These are phyloP conservation scores for Diaporthe ampelina DNA, from an alignment of 2,329 filamentous ascomycete genomes.

Conservation along the genomic window DNA sequence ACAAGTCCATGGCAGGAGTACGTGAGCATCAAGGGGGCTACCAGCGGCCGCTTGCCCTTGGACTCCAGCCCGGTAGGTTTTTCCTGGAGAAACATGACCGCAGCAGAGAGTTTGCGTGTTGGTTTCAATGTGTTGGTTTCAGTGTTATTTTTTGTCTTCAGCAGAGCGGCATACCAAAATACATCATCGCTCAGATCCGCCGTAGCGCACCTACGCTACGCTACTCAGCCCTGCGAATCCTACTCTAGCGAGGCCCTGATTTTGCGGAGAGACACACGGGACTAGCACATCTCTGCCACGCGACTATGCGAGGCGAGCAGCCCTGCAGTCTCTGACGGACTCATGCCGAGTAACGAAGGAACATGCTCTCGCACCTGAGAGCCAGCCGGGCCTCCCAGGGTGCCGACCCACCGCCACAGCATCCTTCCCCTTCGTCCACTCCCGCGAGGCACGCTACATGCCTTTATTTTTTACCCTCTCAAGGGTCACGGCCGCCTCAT, in stretches of 20 bases:
- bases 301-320: constrained; percentile 5
- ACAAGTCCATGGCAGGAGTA: constrained; percentile 1
- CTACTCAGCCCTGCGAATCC: constrained; percentile 32
- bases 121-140: background rate
- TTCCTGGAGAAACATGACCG: background rate
- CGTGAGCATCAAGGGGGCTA: background rate
- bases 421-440: constrained; percentile 9
- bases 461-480: background rate
- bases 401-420: constrained; percentile 29
- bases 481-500: constrained; percentile 19
- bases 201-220: background rate
- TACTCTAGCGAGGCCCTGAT: constrained; percentile 11
- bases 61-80: background rate
- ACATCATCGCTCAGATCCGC: constrained; percentile 8
- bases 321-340: constrained; percentile 27
- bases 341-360: constrained; percentile 22
- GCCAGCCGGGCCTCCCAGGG: constrained; percentile 19
- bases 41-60: constrained; percentile 19
- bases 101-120: background rate
- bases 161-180: background rate
- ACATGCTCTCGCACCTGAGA: constrained; percentile 19
- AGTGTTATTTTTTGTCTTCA: background rate
- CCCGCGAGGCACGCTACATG: constrained; percentile 14
- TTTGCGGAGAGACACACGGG: constrained; percentile 23
- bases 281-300: constrained; percentile 27